Conservation (phyloP, 169 alveolate species). For the Eimeria praecox region DNA sequence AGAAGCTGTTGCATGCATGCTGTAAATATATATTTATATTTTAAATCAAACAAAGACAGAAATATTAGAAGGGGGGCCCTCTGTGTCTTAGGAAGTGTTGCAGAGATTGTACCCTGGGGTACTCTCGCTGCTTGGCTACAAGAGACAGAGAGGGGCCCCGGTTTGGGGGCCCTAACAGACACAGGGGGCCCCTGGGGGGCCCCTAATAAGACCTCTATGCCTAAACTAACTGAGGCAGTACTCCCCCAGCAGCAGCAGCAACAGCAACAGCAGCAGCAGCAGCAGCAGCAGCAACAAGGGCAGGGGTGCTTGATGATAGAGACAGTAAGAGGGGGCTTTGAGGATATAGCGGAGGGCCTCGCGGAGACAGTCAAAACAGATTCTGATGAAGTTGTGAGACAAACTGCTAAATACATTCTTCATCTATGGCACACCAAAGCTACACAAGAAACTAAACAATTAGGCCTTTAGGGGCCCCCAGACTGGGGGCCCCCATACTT, state of each 20-base stretch:
- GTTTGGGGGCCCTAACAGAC: not conserved
- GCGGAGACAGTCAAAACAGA: not conserved
- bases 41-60: constrained; percentile 1
- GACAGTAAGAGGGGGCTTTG: constrained; percentile 10
- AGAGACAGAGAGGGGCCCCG: not conserved
- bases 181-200: not conserved
- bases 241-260: constrained; percentile 12
- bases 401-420: not conserved
- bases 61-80: constrained; percentile 35
- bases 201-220: not conserved
- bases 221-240: not conserved
- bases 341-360: not conserved
- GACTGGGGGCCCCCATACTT: no score
- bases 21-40: not conserved
- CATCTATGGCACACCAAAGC: no score
- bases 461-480: constrained; percentile 25
- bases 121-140: not conserved
- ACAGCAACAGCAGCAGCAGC: constrained; percentile 41
- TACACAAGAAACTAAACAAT: no score
- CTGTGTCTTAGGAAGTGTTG: constrained; percentile 2
- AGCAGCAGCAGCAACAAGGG: constrained; percentile 25
- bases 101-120: not conserved
- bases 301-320: not conserved
- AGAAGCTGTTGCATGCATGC: not conserved
- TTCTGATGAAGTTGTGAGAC: not conserved